phyloP scores from a whole-genome alignment of 768 basidiomycete genomes.

The Pulveroboletus ravenelii region DNA sequence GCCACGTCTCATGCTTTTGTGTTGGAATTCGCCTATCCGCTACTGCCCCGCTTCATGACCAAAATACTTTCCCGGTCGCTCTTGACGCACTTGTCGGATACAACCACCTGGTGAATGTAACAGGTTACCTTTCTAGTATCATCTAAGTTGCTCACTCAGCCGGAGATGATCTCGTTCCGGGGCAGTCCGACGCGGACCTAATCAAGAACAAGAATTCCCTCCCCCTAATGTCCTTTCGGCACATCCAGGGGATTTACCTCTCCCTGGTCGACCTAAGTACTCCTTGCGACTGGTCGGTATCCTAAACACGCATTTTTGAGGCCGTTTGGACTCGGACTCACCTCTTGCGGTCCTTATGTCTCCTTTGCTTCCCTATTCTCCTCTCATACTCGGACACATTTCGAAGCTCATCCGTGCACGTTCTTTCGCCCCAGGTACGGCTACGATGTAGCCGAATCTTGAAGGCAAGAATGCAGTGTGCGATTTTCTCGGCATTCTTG shows the following conservation, averaged over 20 bases:
- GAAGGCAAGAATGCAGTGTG: slow-evolving; percentile 52
- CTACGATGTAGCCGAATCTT: slow-evolving; percentile 50
- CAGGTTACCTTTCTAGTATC: slow-evolving; percentile 56
- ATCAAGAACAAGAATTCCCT: slow-evolving; percentile 39
- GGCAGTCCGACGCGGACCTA: slow-evolving; percentile 53
- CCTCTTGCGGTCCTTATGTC: slow-evolving; percentile 47
- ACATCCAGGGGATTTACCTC: slow-evolving; percentile 45
- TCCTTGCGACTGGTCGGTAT: slow-evolving; percentile 38
- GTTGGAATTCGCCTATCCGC: slow-evolving; percentile 66
- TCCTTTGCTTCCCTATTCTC: slow-evolving; percentile 52
- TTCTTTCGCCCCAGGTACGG: slow-evolving; percentile 54
- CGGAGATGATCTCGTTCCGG: slow-evolving; percentile 60
- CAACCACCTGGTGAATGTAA: slow-evolving; percentile 54
- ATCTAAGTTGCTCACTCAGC: slow-evolving; percentile 73
- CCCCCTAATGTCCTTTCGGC: slow-evolving; percentile 32
- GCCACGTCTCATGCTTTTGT: slow-evolving; percentile 49
- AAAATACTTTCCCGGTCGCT: slow-evolving; percentile 68
- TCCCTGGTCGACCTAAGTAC: slow-evolving; percentile 45
- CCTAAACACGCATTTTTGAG: slow-evolving; percentile 42
- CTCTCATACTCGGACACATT: slow-evolving; percentile 32
- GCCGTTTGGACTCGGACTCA: slow-evolving; percentile 43
- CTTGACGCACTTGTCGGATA: slow-evolving; percentile 75
- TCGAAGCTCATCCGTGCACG: slow-evolving; percentile 56
- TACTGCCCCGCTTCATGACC: slow-evolving; percentile 35
- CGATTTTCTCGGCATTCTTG: slow-evolving; percentile 54